Percentiles rank a stretch among this genome's conserved stretches.
Conservation (phyloP, 2,329 filamentous ascomycete species). For the Beauveria brongniartii region DNA sequence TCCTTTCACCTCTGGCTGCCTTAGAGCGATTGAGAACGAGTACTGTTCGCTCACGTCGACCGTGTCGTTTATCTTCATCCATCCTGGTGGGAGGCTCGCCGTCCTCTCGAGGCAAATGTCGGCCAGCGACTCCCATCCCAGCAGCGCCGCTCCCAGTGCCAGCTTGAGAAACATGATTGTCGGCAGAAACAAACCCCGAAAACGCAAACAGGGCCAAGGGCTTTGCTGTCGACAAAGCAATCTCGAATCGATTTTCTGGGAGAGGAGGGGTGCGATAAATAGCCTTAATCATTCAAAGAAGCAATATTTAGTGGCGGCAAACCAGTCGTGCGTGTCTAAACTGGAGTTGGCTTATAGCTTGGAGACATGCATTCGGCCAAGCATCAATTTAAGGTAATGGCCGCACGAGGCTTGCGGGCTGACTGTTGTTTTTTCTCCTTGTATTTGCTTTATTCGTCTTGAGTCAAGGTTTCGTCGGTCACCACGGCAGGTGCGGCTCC, state of each 20-base stretch:
- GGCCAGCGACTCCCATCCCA: conserved; percentile 5
- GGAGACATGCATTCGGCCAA: not conserved
- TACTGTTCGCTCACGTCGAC: conserved; percentile 17
- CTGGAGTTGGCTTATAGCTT: too few species aligned
- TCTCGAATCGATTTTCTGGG: not conserved
- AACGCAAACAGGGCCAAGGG: not conserved
- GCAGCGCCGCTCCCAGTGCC: conserved; percentile 3
- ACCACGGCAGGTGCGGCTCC: not conserved
- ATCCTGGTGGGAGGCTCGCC: conserved; percentile 4
- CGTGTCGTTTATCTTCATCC: conserved; percentile 16
- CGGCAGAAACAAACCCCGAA: not conserved
- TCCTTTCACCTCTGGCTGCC: conserved; percentile 12
- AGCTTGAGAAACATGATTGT: conserved; percentile 3
- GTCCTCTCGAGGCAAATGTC: conserved; percentile 10
- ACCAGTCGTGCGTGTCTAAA: not conserved
- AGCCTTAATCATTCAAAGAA: not conserved
- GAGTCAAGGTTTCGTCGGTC: not conserved
- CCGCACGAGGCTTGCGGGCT: not conserved
- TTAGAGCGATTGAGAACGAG: conserved; percentile 13
- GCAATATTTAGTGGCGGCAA: not conserved
- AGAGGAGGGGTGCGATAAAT: not conserved
- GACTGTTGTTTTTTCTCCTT: not conserved
- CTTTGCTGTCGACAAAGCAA: not conserved
- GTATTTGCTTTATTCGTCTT: not conserved
- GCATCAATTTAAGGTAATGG: not conserved